Conservation (phyloP, 2,329 filamentous ascomycete genomes). For the Fusarium udum region DNA sequence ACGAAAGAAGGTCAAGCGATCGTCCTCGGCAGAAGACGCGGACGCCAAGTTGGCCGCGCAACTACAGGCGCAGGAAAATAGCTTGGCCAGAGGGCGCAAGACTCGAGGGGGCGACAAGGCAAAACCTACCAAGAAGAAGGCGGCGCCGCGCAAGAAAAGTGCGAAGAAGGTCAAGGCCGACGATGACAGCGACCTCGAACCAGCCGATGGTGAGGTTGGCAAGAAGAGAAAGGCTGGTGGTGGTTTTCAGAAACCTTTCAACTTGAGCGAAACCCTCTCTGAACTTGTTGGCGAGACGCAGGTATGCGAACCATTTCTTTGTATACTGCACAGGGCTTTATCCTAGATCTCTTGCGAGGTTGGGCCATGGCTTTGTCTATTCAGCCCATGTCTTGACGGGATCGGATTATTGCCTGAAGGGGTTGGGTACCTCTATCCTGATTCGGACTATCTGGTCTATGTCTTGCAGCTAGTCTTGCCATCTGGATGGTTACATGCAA, state of each 20-base stretch:
- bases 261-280: conserved; percentile 74
- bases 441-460: neutral
- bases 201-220: conserved; percentile 62
- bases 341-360: neutral
- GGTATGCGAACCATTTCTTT: conserved; percentile 55
- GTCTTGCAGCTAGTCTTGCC: neutral
- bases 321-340: neutral
- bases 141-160: conserved; percentile 74
- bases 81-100: conserved; percentile 69
- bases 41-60: conserved; percentile 89
- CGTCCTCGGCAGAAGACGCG: conserved; percentile 70
- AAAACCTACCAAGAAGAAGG: conserved; percentile 69
- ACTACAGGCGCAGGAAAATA: conserved; percentile 92
- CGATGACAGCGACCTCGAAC: conserved; percentile 81
- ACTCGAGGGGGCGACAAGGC: conserved; percentile 78
- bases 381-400: neutral
- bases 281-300: conserved; percentile 75
- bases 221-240: conserved; percentile 84
- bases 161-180: conserved; percentile 77
- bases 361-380: neutral
- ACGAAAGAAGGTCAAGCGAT: conserved; percentile 75
- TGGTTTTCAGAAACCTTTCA: conserved; percentile 90
- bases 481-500: neutral
- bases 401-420: neutral
- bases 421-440: neutral